These are phyloP conservation scores for Coniochaeta ligniaria DNA, from an alignment of 2,329 filamentous ascomycete genomes.

Conservation along the genomic window DNA sequence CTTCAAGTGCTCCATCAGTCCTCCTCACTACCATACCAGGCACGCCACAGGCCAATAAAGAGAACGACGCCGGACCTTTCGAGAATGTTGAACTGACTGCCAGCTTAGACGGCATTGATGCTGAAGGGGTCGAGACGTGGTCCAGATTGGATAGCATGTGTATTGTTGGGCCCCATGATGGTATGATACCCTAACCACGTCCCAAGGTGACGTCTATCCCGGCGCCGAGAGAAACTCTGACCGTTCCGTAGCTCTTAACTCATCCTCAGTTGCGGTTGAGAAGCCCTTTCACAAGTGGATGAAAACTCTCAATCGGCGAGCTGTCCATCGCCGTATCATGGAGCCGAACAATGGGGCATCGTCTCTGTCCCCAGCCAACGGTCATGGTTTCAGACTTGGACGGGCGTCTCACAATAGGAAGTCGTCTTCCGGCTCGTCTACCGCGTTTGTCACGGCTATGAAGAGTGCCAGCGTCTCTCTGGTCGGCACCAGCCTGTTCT, in stretches of 20 bases:
- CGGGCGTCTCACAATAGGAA: conserved; percentile 33
- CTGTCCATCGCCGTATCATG: conserved; percentile 29
- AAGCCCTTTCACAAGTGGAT: conserved; percentile 67
- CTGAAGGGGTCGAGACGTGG: background rate
- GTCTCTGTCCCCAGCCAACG: conserved; percentile 5
- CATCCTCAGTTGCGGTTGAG: conserved; percentile 4
- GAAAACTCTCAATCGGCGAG: conserved; percentile 57
- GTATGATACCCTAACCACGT: background rate
- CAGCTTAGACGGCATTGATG: background rate
- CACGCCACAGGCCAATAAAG: background rate
- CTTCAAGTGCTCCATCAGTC: background rate
- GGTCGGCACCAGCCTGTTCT: conserved; percentile 61
- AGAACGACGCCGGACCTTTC: background rate
- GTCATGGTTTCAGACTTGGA: conserved; percentile 3
- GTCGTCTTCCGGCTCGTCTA: conserved; percentile 66
- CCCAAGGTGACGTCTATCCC: too few species aligned
- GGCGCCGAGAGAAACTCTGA: background rate
- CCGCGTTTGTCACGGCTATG: conserved; percentile 71
- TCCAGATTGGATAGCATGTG: background rate
- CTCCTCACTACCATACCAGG: background rate
- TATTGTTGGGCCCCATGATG: background rate
- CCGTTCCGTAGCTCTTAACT: background rate
- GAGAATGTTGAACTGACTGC: background rate
- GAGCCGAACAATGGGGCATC: conserved; percentile 3
- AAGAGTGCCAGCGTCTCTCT: conserved; percentile 77